Base-by-base conservation (phyloP, 31 red algal genomes). In the Bonnemaisonia californica region DNA sequence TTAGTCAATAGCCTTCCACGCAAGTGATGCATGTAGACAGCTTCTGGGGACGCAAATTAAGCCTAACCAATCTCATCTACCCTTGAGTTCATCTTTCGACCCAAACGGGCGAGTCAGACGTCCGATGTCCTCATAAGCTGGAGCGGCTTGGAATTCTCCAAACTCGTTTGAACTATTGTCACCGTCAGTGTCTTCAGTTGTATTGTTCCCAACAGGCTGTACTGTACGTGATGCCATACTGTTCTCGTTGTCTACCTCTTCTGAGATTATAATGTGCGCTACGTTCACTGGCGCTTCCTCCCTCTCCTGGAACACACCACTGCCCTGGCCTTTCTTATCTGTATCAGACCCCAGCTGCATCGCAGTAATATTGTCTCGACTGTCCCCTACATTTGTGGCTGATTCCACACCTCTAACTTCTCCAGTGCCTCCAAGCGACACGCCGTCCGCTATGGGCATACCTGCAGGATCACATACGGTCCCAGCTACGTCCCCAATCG, bases 81-180 rank as follows among this genome's bases (percentile, higher is more conserved):
- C n/a, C n/a, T n/a, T n/a, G n/a, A 51, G 7, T 51, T 51, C 45
- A 51, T 51, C 45, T 51, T 16, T 51, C 45, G 45, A 11, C 16
- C 45, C 45, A 51, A 51, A 51, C 16, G 45, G 45, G n/a, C 16
- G 8, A 8, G 21, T 71, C 66, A 30, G 39, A 71, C n/a, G 30
- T 64, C 7, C 23, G 23, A 64, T 31, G 27, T 31, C 23, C 11
- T 31, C 30, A 56, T 62, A 33, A 37, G 55, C 3, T 4, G 80
- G 56, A 54, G 34, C 54, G 8, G 63, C 1, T 63, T 83, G 64
- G 30, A 83, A 74, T 58, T 73, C 64, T 24, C 80, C 80, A 72
- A 83, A 83, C 54, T 83, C 80, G 38, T 56, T 65, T 4, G 68
- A 41, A 28, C 69, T 48, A 28, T 83, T 65, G 56, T 73, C 80